phyloP scores from a whole-genome alignment of 2,329 filamentous ascomycete species.

The Juglanconis oblonga region DNA sequence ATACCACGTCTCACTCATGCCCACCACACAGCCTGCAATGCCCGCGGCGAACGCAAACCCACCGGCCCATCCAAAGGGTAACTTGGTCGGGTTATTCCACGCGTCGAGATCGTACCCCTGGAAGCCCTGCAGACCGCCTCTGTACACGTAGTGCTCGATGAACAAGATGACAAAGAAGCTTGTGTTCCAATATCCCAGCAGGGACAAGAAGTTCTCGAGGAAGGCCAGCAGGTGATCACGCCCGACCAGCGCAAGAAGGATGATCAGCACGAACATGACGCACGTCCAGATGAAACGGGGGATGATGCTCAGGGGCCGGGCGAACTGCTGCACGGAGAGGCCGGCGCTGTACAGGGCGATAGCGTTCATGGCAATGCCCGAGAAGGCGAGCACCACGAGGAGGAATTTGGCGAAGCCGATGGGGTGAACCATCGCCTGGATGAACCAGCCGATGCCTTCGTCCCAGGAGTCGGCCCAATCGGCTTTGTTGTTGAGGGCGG shows the following conservation, averaged over 20 bases:
- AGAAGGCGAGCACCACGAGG: slow-evolving; percentile 35
- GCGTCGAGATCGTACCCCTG: slow-evolving; percentile 46
- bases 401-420: slow-evolving; percentile 43
- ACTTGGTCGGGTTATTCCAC: slow-evolving; percentile 41
- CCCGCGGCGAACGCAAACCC: slow-evolving; percentile 42
- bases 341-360: slow-evolving; percentile 40
- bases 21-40: slow-evolving; percentile 49
- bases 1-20: slow-evolving; percentile 59
- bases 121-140: slow-evolving; percentile 31
- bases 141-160: slow-evolving; percentile 46
- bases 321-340: slow-evolving; percentile 38
- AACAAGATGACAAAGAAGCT: slow-evolving; percentile 47
- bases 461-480: slow-evolving; percentile 39
- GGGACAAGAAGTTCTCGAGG: slow-evolving; percentile 44
- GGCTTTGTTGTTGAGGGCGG: slow-evolving; percentile 36
- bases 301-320: slow-evolving; percentile 38
- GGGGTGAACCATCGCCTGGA: slow-evolving; percentile 42
- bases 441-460: slow-evolving; percentile 41
- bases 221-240: slow-evolving; percentile 40
- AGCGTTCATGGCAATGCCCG: slow-evolving; percentile 44
- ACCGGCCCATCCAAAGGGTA: slow-evolving; percentile 44
- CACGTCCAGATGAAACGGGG: slow-evolving; percentile 48
- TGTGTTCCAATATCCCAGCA: slow-evolving; percentile 50
- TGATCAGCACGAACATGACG: slow-evolving; percentile 41
- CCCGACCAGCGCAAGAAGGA: slow-evolving; percentile 42